Evolutionary conservation across 2,329 filamentous ascomycete genomes (phyloP), one percentile per base, ranked within the genome.

Genomic region (Cercospora berteroae): DNA sequence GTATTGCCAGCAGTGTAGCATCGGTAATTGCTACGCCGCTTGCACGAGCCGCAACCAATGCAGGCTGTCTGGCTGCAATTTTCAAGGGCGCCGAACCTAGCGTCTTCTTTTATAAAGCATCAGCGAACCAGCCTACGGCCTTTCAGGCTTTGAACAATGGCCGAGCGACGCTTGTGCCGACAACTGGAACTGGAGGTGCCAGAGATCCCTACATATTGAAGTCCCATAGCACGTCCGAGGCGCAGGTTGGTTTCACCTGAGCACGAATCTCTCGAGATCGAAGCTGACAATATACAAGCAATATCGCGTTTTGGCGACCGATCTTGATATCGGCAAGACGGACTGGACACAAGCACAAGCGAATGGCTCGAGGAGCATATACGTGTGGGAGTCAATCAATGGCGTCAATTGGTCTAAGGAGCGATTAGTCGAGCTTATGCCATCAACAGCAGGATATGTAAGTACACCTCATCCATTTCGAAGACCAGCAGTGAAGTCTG

Each of bases 71-170:
- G 9, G 55, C 55, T 36, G 55, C 55, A 33, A 23, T 58, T 4
- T 58, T 58, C n/a, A 58, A 36, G n/a, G 55, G 55, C n/a, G 29
- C 29, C 29, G 55, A 58, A 36, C 55, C 55, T 23, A 58, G 55
- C 12, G 55, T 58, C 27, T 58, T 58, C 55, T 58, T 58, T n/a
- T 58, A 58, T n/a, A 58, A 58, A 58, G 55, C 55, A 6, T 13
- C 55, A 18, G 55, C 55, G n/a, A 36, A 36, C 31, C 55, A 36
- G 18, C 29, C 55, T 13, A 36, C 27, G 6, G 31, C 20, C 16
- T 58, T 58, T 13, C 55, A 36, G 29, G n/a, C 55, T 8, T 29
- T 58, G 4, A 58, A 58, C 27, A 36, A 36, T 9, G 55, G 55
- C 2, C 27, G 12, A 36, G 55, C 55, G n/a, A 58, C 27, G 23